Evolutionary conservation across 176 grass and related monocot species (phyloP), one percentile per base, ranked within the genome.

Genomic region (Eragrostis curvula): DNA sequence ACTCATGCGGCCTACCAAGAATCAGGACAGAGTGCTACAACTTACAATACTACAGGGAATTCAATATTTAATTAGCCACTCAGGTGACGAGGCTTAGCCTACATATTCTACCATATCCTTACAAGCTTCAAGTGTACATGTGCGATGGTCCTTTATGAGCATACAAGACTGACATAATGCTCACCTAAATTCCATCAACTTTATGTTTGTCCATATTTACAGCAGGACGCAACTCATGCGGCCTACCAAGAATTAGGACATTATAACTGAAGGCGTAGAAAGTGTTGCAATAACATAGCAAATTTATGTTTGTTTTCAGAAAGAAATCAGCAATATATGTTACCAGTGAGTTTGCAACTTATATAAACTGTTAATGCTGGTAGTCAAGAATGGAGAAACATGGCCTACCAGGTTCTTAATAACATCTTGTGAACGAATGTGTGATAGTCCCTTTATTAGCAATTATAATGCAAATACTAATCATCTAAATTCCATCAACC

Each of bases 161-260:
- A 68, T 15, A n/a, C 42, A 29, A 6, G 7, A 68, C 81, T 79
- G 49, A 67, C 61, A 49, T 55, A 41, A 66, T 68, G 23, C 40
- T 79, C 81, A 68, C 12, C 43, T 51, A 79, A 83, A 66, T 74
- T 48, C 70, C 81, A 83, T 68, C 68, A 84, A 43, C 49, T 60
- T 88, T 59, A 83, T 73, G 40, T 79, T 43, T 79, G 75, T 84
- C 70, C 76, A 84, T 68, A 88, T 79, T 74, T 79, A 88, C 81
- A 88, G 68, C 8, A 84, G 55, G 30, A 79, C 1, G 20, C 42
- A 68, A 88, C 87, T 88, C 51, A 52, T 53, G 61, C 5, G 14
- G 61, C 32, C 63, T 75, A 25, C 81, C 87, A 75, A 75, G 68
- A 88, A 84, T 85, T 78, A 90, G 84, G 87, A 84, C 75, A 79